Conservation (phyloP, 2,329 filamentous ascomycete genomes). For the Ophiostoma ulmi region DNA sequence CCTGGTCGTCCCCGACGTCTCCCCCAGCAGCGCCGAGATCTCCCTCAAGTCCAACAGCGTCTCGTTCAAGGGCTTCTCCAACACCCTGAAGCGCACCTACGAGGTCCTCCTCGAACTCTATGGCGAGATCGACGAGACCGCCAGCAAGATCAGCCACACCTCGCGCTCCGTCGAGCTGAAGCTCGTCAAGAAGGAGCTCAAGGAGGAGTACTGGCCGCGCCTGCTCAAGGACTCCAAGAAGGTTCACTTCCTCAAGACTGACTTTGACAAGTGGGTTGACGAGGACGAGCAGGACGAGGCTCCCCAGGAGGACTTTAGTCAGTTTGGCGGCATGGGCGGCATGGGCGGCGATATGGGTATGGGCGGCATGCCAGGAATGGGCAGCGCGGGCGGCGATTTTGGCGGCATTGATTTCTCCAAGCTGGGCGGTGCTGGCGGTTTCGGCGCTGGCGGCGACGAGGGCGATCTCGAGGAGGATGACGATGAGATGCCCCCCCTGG, state of each 20-base stretch:
- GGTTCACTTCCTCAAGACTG: constrained; percentile 88
- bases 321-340: constrained; percentile 56
- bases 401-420: constrained; percentile 92
- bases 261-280: constrained; percentile 99
- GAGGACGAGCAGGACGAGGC: constrained; percentile 97
- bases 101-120: constrained; percentile 82
- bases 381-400: constrained; percentile 58
- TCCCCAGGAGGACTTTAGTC: constrained; percentile 70
- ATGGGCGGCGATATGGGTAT: constrained; percentile 45
- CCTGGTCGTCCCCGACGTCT: constrained; percentile 81
- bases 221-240: constrained; percentile 87
- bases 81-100: constrained; percentile 81
- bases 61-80: constrained; percentile 75
- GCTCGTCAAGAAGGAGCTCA: constrained; percentile 93
- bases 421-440: constrained; percentile 54
- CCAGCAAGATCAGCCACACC: constrained; percentile 84
- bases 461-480: constrained; percentile 53
- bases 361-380: constrained; percentile 45
- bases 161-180: constrained; percentile 83
- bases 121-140: constrained; percentile 79
- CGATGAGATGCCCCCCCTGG: constrained; percentile 80
- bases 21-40: constrained; percentile 69
- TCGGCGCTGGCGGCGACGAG: constrained; percentile 38
- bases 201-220: constrained; percentile 92
- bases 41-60: constrained; percentile 74